Evolutionary conservation across 164 flowering plant genomes (phyloP), one percentile per base, ranked within the genome.

Genomic region (Warburgia ugandensis): DNA sequence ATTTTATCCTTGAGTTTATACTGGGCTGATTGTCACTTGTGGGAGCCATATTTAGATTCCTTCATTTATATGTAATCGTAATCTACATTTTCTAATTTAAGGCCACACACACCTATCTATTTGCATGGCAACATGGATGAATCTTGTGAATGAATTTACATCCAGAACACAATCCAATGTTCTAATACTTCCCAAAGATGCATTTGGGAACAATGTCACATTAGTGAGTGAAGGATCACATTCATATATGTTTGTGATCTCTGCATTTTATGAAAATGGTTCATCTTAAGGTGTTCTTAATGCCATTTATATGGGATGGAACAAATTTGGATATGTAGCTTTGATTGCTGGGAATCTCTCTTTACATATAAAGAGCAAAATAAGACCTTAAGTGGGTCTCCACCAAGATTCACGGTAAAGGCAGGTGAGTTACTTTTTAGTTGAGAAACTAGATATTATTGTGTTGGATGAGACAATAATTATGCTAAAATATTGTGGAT

Each of bases 191-290:
- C 95, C 90, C 11, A 83, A 70, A 61, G 98, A 91, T 69, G 92
- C 95, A 56, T 91, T 87, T 76, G 98, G 95, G 48, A 91, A 91
- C 64, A 78, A 77, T 60, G 60, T 87, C 21, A 64, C 90, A 55
- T 61, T 67, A 1, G 59, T 70, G 7, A 65, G 52, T 21, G 68
- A 64, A 57, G 77, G 69, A 11, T 45, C 64, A 14, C 59, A 52
- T 32, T 41, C 58, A 9, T 57, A 54, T 42, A 70, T 55, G 39
- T 81, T 78, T 56, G 48, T 57, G 9, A 37, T 81, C 14, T 70
- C 77, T 14, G 67, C 68, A 25, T 54, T 64, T 12, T 48, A 50
- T 68, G 67, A 20, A 45, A 75, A 81, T 68, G 92, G 90, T 41
- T 73, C 86, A 2, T 3, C 50, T 61, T 76, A 71, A 29, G 66